A percentile compares a stretch with the other conserved stretches of the same genome.
Evolutionary conservation across 345 rosid species (phyloP).

Genomic region (Eucalyptus pauciflora): DNA sequence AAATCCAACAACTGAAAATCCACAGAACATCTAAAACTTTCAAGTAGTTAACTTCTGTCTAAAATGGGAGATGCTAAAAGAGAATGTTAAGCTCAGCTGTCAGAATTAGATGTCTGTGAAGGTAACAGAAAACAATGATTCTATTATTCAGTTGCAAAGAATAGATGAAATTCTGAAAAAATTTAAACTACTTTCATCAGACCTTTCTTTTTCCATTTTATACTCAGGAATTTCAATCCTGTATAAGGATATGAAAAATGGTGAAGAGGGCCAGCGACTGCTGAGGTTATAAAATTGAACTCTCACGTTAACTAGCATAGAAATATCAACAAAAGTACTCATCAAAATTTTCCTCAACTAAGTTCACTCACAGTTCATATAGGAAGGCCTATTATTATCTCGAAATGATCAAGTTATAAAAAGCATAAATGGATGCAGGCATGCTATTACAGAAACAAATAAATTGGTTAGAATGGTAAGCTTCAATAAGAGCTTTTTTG

Average conservation of each 20-base stretch:
- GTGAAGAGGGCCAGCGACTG: background rate
- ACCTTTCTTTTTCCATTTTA: background rate
- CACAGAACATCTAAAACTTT: background rate
- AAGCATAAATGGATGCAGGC: background rate
- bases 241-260: background rate
- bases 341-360: background rate
- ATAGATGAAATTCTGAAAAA: background rate
- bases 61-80: background rate
- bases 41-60: background rate
- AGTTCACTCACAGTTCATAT: background rate
- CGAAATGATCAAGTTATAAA: background rate
- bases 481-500: background rate
- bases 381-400: background rate
- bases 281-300: background rate
- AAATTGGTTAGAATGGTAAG: background rate
- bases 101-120: background rate
- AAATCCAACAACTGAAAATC: background rate
- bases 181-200: background rate
- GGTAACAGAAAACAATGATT: background rate
- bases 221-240: background rate
- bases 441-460: background rate
- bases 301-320: background rate
- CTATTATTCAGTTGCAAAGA: background rate
- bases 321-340: background rate
- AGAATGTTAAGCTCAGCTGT: background rate